Percentiles rank a stretch among this genome's conserved stretches.
These are phyloP conservation scores for Pyrus hybrid DNA, from an alignment of 331 rosid species.

Conservation along the genomic window DNA sequence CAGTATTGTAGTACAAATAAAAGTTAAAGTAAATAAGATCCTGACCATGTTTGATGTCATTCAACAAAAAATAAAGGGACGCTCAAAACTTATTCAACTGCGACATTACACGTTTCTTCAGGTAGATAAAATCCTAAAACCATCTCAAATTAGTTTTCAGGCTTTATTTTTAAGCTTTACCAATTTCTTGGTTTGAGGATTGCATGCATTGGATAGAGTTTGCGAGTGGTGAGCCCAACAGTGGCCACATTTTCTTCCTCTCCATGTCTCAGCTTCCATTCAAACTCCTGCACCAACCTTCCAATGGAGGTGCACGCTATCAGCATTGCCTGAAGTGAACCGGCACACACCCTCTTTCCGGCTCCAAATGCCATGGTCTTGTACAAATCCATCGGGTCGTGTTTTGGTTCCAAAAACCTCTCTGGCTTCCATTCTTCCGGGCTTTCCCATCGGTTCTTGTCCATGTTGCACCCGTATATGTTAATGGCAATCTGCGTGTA, in stretches of 20 bases:
- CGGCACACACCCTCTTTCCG: conserved; percentile 86
- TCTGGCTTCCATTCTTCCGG: conserved; percentile 72
- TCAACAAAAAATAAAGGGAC: too few relatives aligned
- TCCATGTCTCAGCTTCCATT: conserved; percentile 56
- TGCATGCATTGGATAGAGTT: conserved; percentile 53
- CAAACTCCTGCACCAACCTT: conserved; percentile 61
- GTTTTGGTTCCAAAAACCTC: conserved; percentile 64
- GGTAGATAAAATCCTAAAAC: background rate
- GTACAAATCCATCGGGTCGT: conserved; percentile 52
- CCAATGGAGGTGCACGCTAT: conserved; percentile 56
- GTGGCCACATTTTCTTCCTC: conserved; percentile 73
- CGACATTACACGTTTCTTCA: background rate
- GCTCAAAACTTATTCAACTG: background rate
- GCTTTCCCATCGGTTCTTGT: conserved; percentile 51
- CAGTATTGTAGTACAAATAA: too few relatives aligned
- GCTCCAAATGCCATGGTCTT: conserved; percentile 94
- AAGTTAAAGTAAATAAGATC: too few relatives aligned
- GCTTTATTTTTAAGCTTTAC: background rate
- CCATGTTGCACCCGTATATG: conserved; percentile 88
- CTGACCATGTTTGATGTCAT: too few relatives aligned
- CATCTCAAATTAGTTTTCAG: background rate
- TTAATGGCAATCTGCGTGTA: conserved; percentile 59
- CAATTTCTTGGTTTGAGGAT: conserved; percentile 44
- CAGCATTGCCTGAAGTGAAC: conserved; percentile 62
- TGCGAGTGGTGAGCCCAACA: conserved; percentile 69